A percentile compares a stretch with the other conserved stretches of the same genome.
These are phyloP conservation scores for Penicillium sp. DNA, from an alignment of 2,329 filamentous ascomycete species.

Conservation along the genomic window DNA sequence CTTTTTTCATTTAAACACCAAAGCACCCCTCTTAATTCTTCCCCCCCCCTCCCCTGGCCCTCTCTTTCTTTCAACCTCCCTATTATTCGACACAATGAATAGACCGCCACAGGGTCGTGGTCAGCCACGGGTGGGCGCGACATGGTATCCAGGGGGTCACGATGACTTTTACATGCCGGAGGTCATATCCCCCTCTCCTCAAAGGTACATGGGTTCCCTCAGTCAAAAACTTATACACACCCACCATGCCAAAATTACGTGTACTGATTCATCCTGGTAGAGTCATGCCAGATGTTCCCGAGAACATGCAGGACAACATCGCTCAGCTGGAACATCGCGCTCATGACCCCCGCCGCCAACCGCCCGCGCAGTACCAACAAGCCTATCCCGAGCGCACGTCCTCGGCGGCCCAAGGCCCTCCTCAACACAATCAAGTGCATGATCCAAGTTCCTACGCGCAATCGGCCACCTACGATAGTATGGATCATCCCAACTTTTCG, in stretches of 20 bases:
- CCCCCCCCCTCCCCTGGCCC: neutral
- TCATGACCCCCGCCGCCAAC: conserved; percentile 47
- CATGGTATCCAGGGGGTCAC: conserved; percentile 66
- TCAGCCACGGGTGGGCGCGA: conserved; percentile 56
- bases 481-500: conserved; percentile 75
- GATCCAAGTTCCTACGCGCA: conserved; percentile 51
- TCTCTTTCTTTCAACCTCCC: neutral
- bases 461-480: conserved; percentile 50
- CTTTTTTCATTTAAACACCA: neutral
- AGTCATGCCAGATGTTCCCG: conserved; percentile 91
- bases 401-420: conserved; percentile 35
- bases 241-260: conserved; percentile 21
- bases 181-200: conserved; percentile 68
- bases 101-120: conserved; percentile 40
- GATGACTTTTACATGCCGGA: conserved; percentile 72
- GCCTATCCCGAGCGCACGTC: conserved; percentile 41
- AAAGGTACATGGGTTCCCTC: conserved; percentile 53
- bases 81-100: conserved; percentile 32
- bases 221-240: conserved; percentile 1
- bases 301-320: conserved; percentile 94
- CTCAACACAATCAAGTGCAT: conserved; percentile 28
- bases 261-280: conserved; percentile 50
- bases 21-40: neutral
- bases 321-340: conserved; percentile 87
- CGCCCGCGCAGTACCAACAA: conserved; percentile 28